These are phyloP conservation scores for Allium fistulosum DNA, from an alignment of 106 monocot genomes.

Conservation along the genomic window DNA sequence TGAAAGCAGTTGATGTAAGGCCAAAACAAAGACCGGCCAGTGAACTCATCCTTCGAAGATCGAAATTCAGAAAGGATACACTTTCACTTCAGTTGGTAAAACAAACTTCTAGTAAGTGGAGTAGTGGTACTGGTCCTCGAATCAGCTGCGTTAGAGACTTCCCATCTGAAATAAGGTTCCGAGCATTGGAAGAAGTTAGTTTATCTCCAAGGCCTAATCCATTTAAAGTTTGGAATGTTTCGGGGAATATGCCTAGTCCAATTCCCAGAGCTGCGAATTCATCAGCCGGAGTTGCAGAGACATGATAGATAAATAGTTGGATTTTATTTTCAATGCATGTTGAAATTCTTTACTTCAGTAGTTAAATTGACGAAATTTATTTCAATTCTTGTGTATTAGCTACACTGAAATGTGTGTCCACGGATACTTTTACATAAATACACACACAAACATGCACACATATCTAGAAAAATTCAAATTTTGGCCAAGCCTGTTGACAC, in stretches of 20 bases:
- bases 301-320: no score
- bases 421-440: no score
- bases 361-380: no score
- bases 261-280: not conserved
- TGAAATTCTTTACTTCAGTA: no score
- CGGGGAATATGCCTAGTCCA: not conserved
- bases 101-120: constrained; percentile 65
- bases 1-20: constrained; percentile 11
- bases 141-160: constrained; percentile 83
- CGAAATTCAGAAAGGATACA: constrained; percentile 52
- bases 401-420: no score
- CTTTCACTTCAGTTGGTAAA: constrained; percentile 57
- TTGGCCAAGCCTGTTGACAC: no score
- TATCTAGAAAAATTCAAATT: no score
- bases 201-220: constrained; percentile 42
- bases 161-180: constrained; percentile 66
- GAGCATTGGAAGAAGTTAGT: constrained; percentile 54
- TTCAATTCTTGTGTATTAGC: no score
- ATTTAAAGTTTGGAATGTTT: not conserved
- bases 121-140: constrained; percentile 70
- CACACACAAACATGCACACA: no score
- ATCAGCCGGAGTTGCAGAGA: no score
- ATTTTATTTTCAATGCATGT: no score
- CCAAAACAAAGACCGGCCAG: constrained; percentile 16
- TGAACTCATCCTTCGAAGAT: constrained; percentile 53